Evolutionary conservation across 129 eudicot genomes (phyloP), one percentile per base, ranked within the genome.

Genomic region (Rutidosis leptorrhynchoides): DNA sequence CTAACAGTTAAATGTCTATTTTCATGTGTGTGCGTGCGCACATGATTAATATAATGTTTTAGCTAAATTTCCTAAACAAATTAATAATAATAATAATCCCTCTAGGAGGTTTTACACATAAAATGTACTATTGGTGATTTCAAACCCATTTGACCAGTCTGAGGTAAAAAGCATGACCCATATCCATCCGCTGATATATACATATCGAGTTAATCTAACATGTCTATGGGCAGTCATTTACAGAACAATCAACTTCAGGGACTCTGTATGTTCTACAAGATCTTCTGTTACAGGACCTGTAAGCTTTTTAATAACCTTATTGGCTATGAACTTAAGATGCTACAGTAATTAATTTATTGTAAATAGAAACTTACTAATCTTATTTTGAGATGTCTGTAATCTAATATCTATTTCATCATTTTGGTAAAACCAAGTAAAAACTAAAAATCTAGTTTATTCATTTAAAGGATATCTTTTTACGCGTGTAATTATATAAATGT

Each of bases 211-310:
- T 0, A 37, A 11, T 4, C 46, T 83, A 49, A 75, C 66, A n/a
- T n/a, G n/a, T n/a, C n/a, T n/a, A n/a, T n/a, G n/a, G n/a, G n/a
- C n/a, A n/a, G 98, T 62, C 96, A 84, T 85, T 70, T 93, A 90
- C 98, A 93, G 92, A 77, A 86, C 75, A 93, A 93, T 82, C 83
- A 88, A 77, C 92, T 93, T 85, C 96, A 9, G 98, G 98, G 70
- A 82, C 91, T 35, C 87, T 93, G 42, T 92, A 83, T 78, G 92
- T 93, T 73, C 81, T 93, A 51, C 89, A 93, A 70, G 91, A 85
- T 81, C 91, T 93, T 69, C 95, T 88, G 21, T 87, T 93, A 58
- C 7, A 3, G 62, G 89, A 88, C 76, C 73, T 93, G 98, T 93
- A 88, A 72, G 78, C 64, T 80, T 81, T 74, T 73, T 37, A 35